Evolutionary conservation across 2,329 filamentous ascomycete species (phyloP), one percentile per base, ranked within the genome.

Genomic region (Lithohypha guttulata): DNA sequence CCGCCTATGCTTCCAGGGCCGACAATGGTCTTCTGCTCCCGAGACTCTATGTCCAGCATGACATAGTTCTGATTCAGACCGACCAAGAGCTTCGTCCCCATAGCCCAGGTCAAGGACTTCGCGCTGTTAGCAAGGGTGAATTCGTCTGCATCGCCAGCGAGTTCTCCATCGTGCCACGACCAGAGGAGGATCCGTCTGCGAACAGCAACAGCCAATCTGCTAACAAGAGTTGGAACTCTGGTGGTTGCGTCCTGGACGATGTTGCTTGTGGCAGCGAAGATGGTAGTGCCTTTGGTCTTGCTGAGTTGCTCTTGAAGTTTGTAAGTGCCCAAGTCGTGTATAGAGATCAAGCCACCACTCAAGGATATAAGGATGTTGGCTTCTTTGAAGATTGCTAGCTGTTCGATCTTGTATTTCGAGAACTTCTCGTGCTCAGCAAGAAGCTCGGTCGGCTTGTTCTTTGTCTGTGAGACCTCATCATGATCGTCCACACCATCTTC

Each of bases 81-180:
- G 27, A 84, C 91, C 6, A 96, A 77, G 5, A 98, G 65, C 59
- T 79, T 87, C 1, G 80, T 89, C 10, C 84, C 86, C 43, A 76
- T 86, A 5, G 84, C 83, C 91, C 91, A 98, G 2, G 84, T 93
- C 46, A 96, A 68, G 10, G 81, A 87, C 55, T 91, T 84, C 46
- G 95, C 83, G 15, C 82, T 77, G 53, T 89, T 89, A 22, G 84
- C 69, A 30, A 96, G 69, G 1, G 77, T 75, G 25, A 95, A 75
- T 62, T 96, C 91, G 19, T 68, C 67, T 0, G 80, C 76, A 22
- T 91, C 77, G 3, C 74, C 69, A 33, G 73, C 73, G 28, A 95
- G 70, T 64, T 96, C 91, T 67, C 86, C 91, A 58, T 94, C 87
- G 53, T 91, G 82, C 91, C 93, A 98, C 54, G 80, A 84, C 87